Evolutionary conservation across 768 basidiomycete species (phyloP).

Genomic region (Serendipita sp.): DNA sequence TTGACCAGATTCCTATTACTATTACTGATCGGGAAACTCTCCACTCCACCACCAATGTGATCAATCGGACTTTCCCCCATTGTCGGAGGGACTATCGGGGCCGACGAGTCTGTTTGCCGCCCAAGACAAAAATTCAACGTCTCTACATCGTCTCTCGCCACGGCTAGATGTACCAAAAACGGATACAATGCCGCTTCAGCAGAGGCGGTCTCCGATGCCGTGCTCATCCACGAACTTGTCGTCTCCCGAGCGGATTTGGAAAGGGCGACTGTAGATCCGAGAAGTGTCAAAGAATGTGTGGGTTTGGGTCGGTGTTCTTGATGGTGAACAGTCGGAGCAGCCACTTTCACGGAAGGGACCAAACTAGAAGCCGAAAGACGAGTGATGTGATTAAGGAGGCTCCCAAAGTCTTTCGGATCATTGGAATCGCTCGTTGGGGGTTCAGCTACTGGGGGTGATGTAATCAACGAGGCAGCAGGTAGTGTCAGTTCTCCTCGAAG

Average conservation of each 20-base stretch:
- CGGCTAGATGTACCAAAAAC: slow-evolving; percentile 64
- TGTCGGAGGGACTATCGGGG: neutral
- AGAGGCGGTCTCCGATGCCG: slow-evolving; percentile 54
- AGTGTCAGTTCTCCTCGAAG: slow-evolving; percentile 80
- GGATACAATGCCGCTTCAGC: slow-evolving; percentile 61
- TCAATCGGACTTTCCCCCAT: neutral
- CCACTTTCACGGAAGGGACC: neutral
- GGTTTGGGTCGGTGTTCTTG: neutral
- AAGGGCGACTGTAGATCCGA: slow-evolving; percentile 6
- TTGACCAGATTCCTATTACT: slow-evolving; percentile 11
- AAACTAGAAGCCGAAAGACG: neutral
- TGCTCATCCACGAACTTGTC: slow-evolving; percentile 60
- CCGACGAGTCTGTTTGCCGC: neutral
- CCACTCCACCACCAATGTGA: neutral
- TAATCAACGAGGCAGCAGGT: slow-evolving; percentile 14
- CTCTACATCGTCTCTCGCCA: slow-evolving; percentile 50
- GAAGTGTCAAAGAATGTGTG: neutral
- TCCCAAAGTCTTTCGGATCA: slow-evolving; percentile 12
- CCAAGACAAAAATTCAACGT: slow-evolving; percentile 44
- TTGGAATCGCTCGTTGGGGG: slow-evolving; percentile 11
- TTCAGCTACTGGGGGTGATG: slow-evolving; percentile 27
- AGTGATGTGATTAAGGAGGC: slow-evolving; percentile 12
- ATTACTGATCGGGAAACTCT: slow-evolving; percentile 16
- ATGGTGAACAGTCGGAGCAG: neutral
- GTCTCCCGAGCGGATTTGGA: slow-evolving; percentile 27